Percentiles rank a stretch among this genome's conserved stretches.
Evolutionary conservation across 2,329 filamentous ascomycete genomes (phyloP).

Genomic region (Trichoderma asperellum): DNA sequence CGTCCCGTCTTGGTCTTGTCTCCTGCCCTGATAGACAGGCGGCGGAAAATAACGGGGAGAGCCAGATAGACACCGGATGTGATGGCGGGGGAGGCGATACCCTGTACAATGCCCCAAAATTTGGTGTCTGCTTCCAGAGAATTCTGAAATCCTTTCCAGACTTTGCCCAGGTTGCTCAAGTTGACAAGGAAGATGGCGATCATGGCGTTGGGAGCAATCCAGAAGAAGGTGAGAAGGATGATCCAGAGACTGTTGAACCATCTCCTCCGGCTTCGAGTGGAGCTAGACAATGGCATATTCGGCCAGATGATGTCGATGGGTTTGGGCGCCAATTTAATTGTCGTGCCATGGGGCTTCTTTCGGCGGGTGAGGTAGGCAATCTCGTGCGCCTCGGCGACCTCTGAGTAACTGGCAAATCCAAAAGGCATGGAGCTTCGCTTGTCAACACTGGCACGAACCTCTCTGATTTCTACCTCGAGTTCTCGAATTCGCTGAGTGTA

Average conservation of each 20-base stretch:
- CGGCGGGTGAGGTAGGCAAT: slow-evolving; percentile 82
- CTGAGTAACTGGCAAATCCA: slow-evolving; percentile 92
- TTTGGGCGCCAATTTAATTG: slow-evolving; percentile 76
- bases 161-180: slow-evolving; percentile 73
- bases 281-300: slow-evolving; percentile 76
- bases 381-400: slow-evolving; percentile 83
- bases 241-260: slow-evolving; percentile 87
- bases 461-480: slow-evolving; percentile 81
- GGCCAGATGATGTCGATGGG: slow-evolving; percentile 96
- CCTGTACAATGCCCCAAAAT: slow-evolving; percentile 87
- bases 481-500: slow-evolving; percentile 81
- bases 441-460: slow-evolving; percentile 80
- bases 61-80: slow-evolving; percentile 86
- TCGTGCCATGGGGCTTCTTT: slow-evolving; percentile 79
- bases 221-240: slow-evolving; percentile 75
- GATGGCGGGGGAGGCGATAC: slow-evolving; percentile 85
- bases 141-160: slow-evolving; percentile 76
- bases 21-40: slow-evolving; percentile 79
- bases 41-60: slow-evolving; percentile 88
- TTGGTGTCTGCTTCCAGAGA: slow-evolving; percentile 65
- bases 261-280: slow-evolving; percentile 70
- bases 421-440: slow-evolving; percentile 87
- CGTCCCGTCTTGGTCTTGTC: slow-evolving; percentile 91
- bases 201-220: slow-evolving; percentile 89
- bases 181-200: slow-evolving; percentile 94